Evolutionary conservation across 2,329 filamentous ascomycete genomes (phyloP).

Genomic region (Ploettnerulaceae sp.): DNA sequence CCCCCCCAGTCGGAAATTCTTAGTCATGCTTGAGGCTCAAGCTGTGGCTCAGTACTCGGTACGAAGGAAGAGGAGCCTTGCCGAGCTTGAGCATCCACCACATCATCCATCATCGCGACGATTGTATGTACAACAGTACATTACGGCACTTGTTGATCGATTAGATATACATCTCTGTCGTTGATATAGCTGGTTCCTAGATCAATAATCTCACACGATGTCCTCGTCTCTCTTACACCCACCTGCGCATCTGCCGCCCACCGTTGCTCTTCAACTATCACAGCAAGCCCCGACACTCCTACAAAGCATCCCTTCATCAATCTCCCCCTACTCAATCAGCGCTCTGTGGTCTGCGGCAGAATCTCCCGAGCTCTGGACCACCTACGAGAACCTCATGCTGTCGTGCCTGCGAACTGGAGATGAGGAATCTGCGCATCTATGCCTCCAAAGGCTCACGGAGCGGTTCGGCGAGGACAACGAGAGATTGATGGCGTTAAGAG

Average conservation of each 20-base stretch:
- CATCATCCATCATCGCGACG: too few relatives aligned
- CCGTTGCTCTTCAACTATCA: constrained; percentile 52
- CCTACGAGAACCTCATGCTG: constrained; percentile 81
- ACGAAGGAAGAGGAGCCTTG: too few relatives aligned
- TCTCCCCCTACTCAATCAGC: constrained; percentile 49
- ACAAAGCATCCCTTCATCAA: constrained; percentile 47
- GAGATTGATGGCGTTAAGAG: constrained; percentile 75
- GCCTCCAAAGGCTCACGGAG: constrained; percentile 67
- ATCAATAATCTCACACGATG: constrained; percentile 43
- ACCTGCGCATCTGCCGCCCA: constrained; percentile 51
- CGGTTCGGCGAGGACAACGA: constrained; percentile 85
- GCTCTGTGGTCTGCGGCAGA: constrained; percentile 57
- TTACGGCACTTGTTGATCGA: too few relatives aligned
- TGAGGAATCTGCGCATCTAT: constrained; percentile 68
- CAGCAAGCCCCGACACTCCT: constrained; percentile 56
- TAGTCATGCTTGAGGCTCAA: too few relatives aligned
- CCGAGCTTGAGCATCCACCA: too few relatives aligned
- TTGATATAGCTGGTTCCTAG: too few relatives aligned
- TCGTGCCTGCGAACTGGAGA: constrained; percentile 82
- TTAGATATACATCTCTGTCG: too few relatives aligned
- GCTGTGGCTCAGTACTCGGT: too few relatives aligned
- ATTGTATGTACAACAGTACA: too few relatives aligned
- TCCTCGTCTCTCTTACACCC: constrained; percentile 51
- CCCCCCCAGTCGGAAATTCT: too few relatives aligned
- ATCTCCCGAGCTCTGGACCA: constrained; percentile 74